phyloP scores from a whole-genome alignment of 192 early-diverging fungal genomes.

The Umbelopsis ramanniana region DNA sequence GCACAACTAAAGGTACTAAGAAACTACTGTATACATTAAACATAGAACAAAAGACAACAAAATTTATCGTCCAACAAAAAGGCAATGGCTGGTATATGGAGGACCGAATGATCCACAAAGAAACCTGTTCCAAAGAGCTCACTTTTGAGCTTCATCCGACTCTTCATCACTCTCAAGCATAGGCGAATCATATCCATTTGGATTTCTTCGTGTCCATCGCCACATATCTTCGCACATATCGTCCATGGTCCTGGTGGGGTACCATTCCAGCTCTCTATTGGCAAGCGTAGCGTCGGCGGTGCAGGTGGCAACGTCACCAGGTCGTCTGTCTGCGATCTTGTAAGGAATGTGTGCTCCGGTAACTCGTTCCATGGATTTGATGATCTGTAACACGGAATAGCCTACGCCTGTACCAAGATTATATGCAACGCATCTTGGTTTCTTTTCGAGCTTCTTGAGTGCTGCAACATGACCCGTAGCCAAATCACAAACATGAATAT shows the following conservation, averaged over 20 bases:
- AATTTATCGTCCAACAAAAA: not conserved
- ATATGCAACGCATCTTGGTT: constrained; percentile 72
- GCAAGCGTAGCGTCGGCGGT: constrained; percentile 57
- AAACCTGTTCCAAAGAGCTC: not conserved
- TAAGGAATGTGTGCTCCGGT: constrained; percentile 83
- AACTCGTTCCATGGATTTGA: constrained; percentile 80
- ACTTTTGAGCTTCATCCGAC: constrained; percentile 15
- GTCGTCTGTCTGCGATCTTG: constrained; percentile 54
- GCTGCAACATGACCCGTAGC: constrained; percentile 89
- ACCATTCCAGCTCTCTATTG: constrained; percentile 56
- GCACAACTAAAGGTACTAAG: not conserved
- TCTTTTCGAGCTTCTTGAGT: constrained; percentile 69
- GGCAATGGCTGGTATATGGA: not conserved
- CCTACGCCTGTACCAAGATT: constrained; percentile 94
- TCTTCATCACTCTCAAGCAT: constrained; percentile 8
- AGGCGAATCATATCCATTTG: constrained; percentile 49
- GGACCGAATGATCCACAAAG: not conserved
- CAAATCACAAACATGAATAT: constrained; percentile 94
- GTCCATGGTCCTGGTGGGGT: constrained; percentile 49
- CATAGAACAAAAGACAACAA: constrained; percentile 7
- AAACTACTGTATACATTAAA: constrained; percentile 5
- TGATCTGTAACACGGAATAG: constrained; percentile 90
- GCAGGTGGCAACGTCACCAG: constrained; percentile 57
- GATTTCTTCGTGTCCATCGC: constrained; percentile 60
- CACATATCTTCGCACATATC: constrained; percentile 65